Percentiles rank a stretch among this genome's conserved stretches.
phyloP scores from a whole-genome alignment of 1,284 basidiomycete species.

The Erythrobasidium hasegawianum region DNA sequence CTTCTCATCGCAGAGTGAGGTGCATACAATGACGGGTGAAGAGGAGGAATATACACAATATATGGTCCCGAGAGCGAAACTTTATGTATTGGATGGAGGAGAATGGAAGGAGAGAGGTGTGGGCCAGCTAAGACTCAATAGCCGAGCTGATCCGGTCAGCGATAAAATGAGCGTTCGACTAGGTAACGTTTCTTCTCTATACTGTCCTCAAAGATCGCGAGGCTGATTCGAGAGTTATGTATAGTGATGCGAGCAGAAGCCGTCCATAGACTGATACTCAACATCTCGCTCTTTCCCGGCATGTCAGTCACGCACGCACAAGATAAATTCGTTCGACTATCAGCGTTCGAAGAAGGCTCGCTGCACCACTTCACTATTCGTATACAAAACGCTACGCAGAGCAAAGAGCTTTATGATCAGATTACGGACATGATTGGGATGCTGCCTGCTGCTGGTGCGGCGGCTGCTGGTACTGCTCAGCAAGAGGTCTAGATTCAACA shows the following conservation, averaged over 20 bases:
- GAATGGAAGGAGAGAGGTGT: constrained; percentile 43
- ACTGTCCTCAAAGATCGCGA: not conserved
- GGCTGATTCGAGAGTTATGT: not conserved
- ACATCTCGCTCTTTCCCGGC: constrained; percentile 42
- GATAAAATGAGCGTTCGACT: constrained; percentile 35
- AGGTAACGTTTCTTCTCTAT: constrained; percentile 23
- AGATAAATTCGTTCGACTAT: constrained; percentile 45
- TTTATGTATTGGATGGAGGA: constrained; percentile 42
- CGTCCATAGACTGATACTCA: constrained; percentile 44
- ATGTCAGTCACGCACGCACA: constrained; percentile 42
- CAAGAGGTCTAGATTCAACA: not conserved
- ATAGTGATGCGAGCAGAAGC: constrained; percentile 45
- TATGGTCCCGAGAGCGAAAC: constrained; percentile 38
- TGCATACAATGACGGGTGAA: constrained; percentile 41
- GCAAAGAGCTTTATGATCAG: constrained; percentile 25
- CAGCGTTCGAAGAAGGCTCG: constrained; percentile 38
- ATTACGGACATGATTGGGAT: constrained; percentile 16
- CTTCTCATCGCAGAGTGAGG: not conserved
- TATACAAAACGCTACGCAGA: constrained; percentile 7
- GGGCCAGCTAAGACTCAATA: constrained; percentile 42
- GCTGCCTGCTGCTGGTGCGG: not conserved
- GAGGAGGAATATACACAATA: constrained; percentile 43
- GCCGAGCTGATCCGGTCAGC: constrained; percentile 13
- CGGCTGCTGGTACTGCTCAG: not conserved
- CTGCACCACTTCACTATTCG: constrained; percentile 34